These are phyloP conservation scores for Fusarium sp. DNA, from an alignment of 2,329 filamentous ascomycete genomes.

Conservation along the genomic window DNA sequence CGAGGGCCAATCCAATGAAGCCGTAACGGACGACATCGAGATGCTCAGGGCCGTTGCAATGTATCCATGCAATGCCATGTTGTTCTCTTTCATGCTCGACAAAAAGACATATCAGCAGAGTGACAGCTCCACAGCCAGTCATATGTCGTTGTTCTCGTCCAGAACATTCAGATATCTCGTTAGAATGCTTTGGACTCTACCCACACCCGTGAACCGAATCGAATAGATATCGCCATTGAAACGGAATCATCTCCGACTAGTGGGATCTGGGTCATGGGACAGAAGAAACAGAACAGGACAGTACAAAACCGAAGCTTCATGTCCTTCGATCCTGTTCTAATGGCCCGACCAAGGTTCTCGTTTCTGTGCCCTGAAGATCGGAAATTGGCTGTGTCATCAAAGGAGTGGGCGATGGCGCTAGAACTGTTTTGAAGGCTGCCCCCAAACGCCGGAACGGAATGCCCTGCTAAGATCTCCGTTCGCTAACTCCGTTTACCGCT, in stretches of 20 bases:
- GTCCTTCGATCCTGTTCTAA: neutral
- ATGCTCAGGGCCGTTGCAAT: slow-evolving; percentile 5
- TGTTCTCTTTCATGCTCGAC: slow-evolving; percentile 1
- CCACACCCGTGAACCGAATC: neutral
- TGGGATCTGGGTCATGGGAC: neutral
- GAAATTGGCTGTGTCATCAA: slow-evolving; percentile 42
- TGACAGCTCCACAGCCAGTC: neutral
- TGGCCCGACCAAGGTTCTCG: slow-evolving; percentile 8
- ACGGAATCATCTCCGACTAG: slow-evolving; percentile 2
- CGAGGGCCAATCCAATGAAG: slow-evolving; percentile 7
- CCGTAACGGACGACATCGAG: slow-evolving; percentile 23
- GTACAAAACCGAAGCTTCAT: slow-evolving; percentile 15
- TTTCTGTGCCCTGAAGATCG: slow-evolving; percentile 27
- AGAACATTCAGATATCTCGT: neutral
- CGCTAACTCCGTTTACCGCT: neutral
- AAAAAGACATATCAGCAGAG: neutral
- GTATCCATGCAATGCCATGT: slow-evolving; percentile 7
- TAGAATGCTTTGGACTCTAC: neutral
- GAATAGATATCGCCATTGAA: neutral
- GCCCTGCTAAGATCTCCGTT: slow-evolving; percentile 15
- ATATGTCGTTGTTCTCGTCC: neutral
- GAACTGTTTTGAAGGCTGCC: slow-evolving; percentile 3
- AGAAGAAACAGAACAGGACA: slow-evolving; percentile 1
- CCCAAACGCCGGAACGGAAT: slow-evolving; percentile 32
- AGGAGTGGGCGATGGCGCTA: slow-evolving; percentile 38